Evolutionary conservation across 352 stramenopile species (phyloP).

Genomic region (Phytophthora sojae): DNA sequence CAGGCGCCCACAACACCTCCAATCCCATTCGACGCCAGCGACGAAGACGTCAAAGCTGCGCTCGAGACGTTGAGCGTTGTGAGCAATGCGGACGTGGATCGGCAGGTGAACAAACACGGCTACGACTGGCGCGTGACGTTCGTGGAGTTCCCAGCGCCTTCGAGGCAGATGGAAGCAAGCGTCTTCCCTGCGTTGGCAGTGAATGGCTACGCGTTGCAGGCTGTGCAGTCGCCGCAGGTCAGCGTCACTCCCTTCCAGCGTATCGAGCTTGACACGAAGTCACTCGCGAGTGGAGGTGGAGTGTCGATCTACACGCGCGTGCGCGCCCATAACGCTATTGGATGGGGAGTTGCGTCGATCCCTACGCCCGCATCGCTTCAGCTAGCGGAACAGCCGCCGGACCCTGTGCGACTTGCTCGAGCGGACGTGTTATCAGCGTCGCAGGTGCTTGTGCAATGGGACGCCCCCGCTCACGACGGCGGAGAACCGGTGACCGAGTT

Average conservation of each 20-base stretch:
- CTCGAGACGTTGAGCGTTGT: constrained; percentile 92
- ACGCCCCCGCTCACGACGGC: constrained; percentile 67
- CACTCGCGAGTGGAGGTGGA: constrained; percentile 34
- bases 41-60: constrained; percentile 93
- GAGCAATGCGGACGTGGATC: constrained; percentile 90
- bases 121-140: constrained; percentile 95
- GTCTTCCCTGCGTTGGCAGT: constrained; percentile 45
- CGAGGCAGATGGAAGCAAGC: constrained; percentile 13
- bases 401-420: constrained; percentile 38
- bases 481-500: constrained; percentile 81
- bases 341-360: constrained; percentile 49
- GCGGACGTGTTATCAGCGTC: constrained; percentile 65
- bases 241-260: constrained; percentile 62
- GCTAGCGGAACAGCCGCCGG: constrained; percentile 59
- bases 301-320: constrained; percentile 72
- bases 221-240: constrained; percentile 53
- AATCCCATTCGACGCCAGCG: constrained; percentile 92
- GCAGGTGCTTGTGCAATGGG: constrained; percentile 83
- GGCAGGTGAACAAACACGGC: constrained; percentile 84
- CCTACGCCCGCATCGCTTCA: constrained; percentile 60
- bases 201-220: constrained; percentile 63
- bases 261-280: constrained; percentile 43
- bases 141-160: constrained; percentile 67
- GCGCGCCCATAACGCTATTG: constrained; percentile 61
- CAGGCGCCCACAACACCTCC: constrained; percentile 88